Evolutionary conservation across 306 rosid genomes (phyloP), one percentile per base, ranked within the genome.

Genomic region (Herpetospermum pedunculosum): DNA sequence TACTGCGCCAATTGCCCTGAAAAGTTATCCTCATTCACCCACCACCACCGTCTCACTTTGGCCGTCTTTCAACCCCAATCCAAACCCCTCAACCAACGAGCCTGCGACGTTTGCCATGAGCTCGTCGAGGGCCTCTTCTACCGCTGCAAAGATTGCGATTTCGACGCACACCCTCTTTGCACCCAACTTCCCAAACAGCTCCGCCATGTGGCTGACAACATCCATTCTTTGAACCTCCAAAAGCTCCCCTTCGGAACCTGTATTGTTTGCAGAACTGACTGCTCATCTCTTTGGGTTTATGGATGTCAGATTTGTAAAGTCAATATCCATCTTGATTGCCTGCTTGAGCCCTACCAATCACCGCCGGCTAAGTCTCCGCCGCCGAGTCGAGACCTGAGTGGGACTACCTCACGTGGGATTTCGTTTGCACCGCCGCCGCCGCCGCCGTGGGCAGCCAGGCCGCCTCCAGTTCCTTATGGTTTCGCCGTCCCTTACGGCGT

Each of bases 81-180:
- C 12, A 2, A 13, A 7, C 1, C 58, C 5, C 12, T 19, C n/a
- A n/a, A 2, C 1, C 3, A 18, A 1, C 44, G 67, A 1, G 2
- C 13, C 48, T 78, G 81, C 6, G 26, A 73, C 34, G 28, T 78
- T 6, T 73, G 81, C 48, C 54, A 37, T 5, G 67, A 38, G 0
- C 1, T 12, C 8, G 26, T 73, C 16, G 21, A 73, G 0, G 81
- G 81, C 8, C 12, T 62, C 0, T 63, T 52, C 68, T 78, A 79
- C 70, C 47, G 78, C 38, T 79, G 78, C 68, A 38, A 50, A 9
- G 25, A 4, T 19, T 79, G 82, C 35, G 58, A 74, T 0, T 79
- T 79, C 23, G 62, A 64, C 43, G 38, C 35, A 3, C 82, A 79
- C 70, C 78, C 82, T 4, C 70, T 79, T 16, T 79, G 82, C 60